phyloP scores from a whole-genome alignment of 495 filamentous ascomycete species.

The Penicillium manginii region DNA sequence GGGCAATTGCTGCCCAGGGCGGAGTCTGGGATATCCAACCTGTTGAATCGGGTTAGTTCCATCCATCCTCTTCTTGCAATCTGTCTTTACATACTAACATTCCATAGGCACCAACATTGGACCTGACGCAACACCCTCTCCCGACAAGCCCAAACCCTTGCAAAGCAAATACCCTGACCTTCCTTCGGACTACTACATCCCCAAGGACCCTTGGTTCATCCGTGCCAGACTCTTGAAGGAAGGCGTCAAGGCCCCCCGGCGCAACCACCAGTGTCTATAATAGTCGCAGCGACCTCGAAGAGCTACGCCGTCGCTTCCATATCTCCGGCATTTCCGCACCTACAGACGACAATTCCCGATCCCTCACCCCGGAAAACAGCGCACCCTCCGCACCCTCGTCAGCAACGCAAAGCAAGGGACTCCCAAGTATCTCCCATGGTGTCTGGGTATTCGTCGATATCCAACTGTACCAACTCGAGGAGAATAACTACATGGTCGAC shows the following conservation, averaged over 20 bases:
- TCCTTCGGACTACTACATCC: constrained; percentile 70
- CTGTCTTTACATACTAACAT: constrained; percentile 6
- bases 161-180: constrained; percentile 53
- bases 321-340: constrained; percentile 44
- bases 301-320: constrained; percentile 51
- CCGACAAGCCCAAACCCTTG: constrained; percentile 40
- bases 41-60: constrained; percentile 41
- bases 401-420: constrained; percentile 39
- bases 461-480: constrained; percentile 94
- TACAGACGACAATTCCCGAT: constrained; percentile 38
- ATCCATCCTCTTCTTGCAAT: background rate
- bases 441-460: constrained; percentile 87
- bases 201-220: constrained; percentile 95
- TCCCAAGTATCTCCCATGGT: constrained; percentile 44
- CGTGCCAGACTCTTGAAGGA: constrained; percentile 83
- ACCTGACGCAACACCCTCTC: constrained; percentile 23
- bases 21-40: constrained; percentile 75
- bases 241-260: constrained; percentile 59
- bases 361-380: constrained; percentile 31
- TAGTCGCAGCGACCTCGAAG: constrained; percentile 60
- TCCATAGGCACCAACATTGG: constrained; percentile 33
- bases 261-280: constrained; percentile 57
- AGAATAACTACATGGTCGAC: constrained; percentile 91
- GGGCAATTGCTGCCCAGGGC: constrained; percentile 82
- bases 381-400: constrained; percentile 45